phyloP scores from a whole-genome alignment of 169 alveolate genomes.

The Eimeria sp. region DNA sequence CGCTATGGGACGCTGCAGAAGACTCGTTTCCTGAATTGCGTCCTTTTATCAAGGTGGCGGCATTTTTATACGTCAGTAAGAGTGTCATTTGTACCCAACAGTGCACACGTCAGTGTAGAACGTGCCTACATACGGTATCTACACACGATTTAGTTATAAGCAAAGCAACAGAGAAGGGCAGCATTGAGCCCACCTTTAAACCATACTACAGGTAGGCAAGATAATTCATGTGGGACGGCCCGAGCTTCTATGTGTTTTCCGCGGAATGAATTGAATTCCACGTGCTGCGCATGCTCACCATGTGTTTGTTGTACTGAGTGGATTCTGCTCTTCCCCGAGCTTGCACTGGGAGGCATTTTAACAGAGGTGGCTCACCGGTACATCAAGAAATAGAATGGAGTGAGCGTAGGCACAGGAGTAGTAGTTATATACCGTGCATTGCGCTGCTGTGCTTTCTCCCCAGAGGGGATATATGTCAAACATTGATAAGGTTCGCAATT shows the following conservation, averaged over 20 bases:
- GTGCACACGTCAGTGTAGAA: not conserved
- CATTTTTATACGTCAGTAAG: slow-evolving; percentile 6
- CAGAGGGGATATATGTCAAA: not conserved
- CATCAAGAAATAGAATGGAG: not conserved
- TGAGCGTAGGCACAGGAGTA: not conserved
- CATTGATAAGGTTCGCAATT: slow-evolving; percentile 14
- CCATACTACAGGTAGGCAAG: not conserved
- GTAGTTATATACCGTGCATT: not conserved
- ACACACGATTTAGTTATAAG: not conserved
- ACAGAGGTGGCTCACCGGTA: not conserved
- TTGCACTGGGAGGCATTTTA: not conserved
- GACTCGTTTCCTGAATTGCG: slow-evolving; percentile 70
- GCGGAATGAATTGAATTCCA: not conserved
- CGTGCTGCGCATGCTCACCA: not conserved
- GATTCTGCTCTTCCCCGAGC: not conserved
- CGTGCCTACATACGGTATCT: not conserved
- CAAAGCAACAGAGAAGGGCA: not conserved
- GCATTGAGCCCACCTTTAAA: not conserved
- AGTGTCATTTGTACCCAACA: not conserved
- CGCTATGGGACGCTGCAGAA: slow-evolving; percentile 80
- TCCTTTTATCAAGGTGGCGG: not conserved
- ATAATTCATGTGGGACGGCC: not conserved
- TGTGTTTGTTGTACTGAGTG: not conserved
- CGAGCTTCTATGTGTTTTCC: not conserved
- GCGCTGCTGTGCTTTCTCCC: not conserved